Evolutionary conservation across 2,329 filamentous ascomycete species (phyloP).

Genomic region (Chaetothyriales sp.): DNA sequence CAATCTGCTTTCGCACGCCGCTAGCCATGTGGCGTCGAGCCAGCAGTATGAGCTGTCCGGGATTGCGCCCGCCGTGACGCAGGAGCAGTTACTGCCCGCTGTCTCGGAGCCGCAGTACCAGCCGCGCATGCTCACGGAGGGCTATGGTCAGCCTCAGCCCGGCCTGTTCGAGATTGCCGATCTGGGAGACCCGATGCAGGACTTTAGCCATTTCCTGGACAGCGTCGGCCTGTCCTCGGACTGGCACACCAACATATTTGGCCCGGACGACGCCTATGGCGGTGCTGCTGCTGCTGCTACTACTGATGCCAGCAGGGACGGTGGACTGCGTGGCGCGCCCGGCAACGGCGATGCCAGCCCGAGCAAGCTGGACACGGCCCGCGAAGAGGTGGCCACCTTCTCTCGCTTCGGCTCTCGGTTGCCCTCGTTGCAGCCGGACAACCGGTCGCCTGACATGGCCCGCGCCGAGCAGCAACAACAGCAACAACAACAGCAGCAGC

Average conservation of each 20-base stretch:
- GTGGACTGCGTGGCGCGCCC: not conserved
- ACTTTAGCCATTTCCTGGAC: constrained; percentile 34
- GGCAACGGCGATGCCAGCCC: constrained; percentile 19
- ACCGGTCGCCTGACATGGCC: constrained; percentile 26
- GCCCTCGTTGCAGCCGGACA: constrained; percentile 33
- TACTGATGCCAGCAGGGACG: not conserved
- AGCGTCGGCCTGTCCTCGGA: constrained; percentile 35
- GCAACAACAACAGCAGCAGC: no score
- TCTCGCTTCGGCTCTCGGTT: constrained; percentile 35
- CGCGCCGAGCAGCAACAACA: constrained; percentile 19
- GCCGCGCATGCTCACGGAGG: constrained; percentile 15
- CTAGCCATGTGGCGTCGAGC: constrained; percentile 34
- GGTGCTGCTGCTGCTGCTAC: not conserved
- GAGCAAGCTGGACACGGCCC: constrained; percentile 24
- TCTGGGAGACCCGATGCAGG: constrained; percentile 33
- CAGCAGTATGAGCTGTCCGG: constrained; percentile 22
- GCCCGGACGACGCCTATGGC: not conserved
- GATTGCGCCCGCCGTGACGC: constrained; percentile 10
- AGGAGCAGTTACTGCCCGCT: constrained; percentile 15
- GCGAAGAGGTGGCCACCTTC: constrained; percentile 26
- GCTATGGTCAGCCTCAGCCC: constrained; percentile 16
- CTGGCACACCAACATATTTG: constrained; percentile 34
- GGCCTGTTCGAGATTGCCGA: constrained; percentile 30
- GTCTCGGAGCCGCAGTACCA: constrained; percentile 15
- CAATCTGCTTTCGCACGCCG: constrained; percentile 34